These are phyloP conservation scores for Tulasnella sp. DNA, from an alignment of 768 basidiomycete species.

Conservation along the genomic window DNA sequence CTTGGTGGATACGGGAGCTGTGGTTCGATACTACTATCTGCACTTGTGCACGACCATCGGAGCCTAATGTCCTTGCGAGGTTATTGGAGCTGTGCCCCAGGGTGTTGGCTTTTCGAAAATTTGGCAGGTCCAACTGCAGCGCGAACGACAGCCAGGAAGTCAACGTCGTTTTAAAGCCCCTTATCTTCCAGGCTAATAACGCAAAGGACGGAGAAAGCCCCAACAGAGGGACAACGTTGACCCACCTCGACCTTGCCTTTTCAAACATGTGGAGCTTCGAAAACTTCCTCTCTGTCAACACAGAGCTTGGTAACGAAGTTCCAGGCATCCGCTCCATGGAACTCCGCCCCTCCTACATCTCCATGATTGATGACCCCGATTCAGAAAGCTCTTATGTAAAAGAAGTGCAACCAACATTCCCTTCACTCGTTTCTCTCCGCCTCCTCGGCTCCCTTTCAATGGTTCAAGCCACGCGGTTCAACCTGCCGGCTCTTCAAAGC, in stretches of 20 bases:
- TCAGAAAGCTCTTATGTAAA: not conserved
- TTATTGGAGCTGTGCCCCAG: not conserved
- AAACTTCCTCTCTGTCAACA: constrained; percentile 4
- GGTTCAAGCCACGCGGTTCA: constrained; percentile 7
- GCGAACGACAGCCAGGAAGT: not conserved
- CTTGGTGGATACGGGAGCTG: not conserved
- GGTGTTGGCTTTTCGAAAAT: constrained; percentile 6
- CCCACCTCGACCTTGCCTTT: not conserved
- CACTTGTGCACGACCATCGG: not conserved
- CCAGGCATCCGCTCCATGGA: constrained; percentile 7
- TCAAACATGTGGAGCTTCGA: not conserved
- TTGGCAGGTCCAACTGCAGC: constrained; percentile 18
- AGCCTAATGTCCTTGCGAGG: not conserved
- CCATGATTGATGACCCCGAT: not conserved
- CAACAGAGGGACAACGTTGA: not conserved
- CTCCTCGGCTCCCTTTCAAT: constrained; percentile 16
- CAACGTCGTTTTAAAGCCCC: not conserved
- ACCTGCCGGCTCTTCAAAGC: constrained; percentile 1
- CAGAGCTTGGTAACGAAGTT: not conserved
- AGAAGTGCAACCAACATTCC: not conserved
- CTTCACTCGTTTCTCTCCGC: constrained; percentile 7
- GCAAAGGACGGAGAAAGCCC: not conserved
- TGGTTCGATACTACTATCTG: constrained; percentile 23
- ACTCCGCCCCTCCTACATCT: constrained; percentile 25
- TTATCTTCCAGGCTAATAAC: not conserved